Evolutionary conservation across 257 asterid genomes (phyloP), one percentile per base, ranked within the genome.

Genomic region (Phtheirospermum japonicum): DNA sequence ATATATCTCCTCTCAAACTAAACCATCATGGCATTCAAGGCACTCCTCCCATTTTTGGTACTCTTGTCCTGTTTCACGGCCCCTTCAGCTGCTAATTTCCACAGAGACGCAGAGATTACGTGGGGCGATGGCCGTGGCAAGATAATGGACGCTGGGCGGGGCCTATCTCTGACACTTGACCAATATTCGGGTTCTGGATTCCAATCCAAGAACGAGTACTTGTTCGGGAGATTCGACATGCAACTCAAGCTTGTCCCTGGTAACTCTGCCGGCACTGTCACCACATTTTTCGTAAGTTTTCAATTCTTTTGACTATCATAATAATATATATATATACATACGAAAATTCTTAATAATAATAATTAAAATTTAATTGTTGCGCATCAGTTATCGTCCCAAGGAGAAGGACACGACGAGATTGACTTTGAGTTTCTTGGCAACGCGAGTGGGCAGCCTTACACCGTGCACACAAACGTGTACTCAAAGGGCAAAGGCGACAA

Each of bases 121-220:
- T 82, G 80, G 77, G 89, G 89, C n/a, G 72, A 75, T 9, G 79
- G 79, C 16, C 80, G 87, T 32, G 87, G 57, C 8, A 68, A 75
- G 69, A 75, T 82, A 11, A 46, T 66, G 1, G 84, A 85, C 0
- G 80, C 76, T 0, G 92, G 92, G 4, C 74, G 79, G 0, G 69
- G 66, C 2, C 63, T 81, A 1, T 14, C 82, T 0, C 16, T 83
- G 7, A 52, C 77, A 2, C 48, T 81, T 0, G 90, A 83, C 49
- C 57, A 66, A 9, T 42, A 42, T 5, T 81, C 87, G 0, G 90
- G 90, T 3, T 77, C 83, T 0, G 90, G 85, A 0, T 80, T 80
- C 59, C 84, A 83, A 40, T 80, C 86, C 20, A 77, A 70, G 75
- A 73, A 76, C 16, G 71, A 68, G 58, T 81, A 49, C 39, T 12